Evolutionary conservation across 78 protist species (phyloP).

Genomic region (Pelomyxa schiedti): DNA sequence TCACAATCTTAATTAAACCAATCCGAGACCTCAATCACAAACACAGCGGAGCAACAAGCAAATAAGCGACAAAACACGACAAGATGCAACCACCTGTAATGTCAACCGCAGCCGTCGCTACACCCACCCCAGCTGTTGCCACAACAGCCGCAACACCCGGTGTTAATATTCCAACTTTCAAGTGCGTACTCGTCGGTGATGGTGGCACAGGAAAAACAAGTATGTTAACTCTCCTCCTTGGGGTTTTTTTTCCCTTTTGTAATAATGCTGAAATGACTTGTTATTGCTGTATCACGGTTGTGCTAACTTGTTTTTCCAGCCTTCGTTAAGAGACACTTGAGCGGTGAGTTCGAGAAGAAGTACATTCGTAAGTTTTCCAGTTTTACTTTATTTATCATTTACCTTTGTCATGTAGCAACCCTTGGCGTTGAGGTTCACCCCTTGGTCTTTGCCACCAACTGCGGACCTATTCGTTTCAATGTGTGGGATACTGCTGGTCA

Average conservation of each 20-base stretch:
- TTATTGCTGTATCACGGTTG: neutral
- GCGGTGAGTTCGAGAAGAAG: no score
- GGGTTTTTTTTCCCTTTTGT: constrained; percentile 95
- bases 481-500: constrained; percentile 99
- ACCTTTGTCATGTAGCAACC: constrained; percentile 48
- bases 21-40: no score
- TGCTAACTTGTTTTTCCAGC: neutral
- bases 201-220: constrained; percentile 91
- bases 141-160: no score
- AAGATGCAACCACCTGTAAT: no score
- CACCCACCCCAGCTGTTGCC: no score
- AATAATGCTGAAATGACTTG: constrained; percentile 69
- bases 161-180: constrained; percentile 8
- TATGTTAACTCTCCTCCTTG: constrained; percentile 97
- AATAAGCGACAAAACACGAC: no score
- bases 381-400: neutral
- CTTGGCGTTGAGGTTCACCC: constrained; percentile 90
- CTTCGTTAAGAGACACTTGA: neutral
- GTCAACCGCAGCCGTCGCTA: no score
- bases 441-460: constrained; percentile 87
- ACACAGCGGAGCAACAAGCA: no score
- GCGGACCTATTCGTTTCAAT: constrained; percentile 87
- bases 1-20: no score
- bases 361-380: no score
- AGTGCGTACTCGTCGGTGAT: constrained; percentile 54